Percentiles rank a stretch among this genome's conserved stretches.
phyloP scores from a whole-genome alignment of 2,329 filamentous ascomycete genomes.

The Alternaria sp. region DNA sequence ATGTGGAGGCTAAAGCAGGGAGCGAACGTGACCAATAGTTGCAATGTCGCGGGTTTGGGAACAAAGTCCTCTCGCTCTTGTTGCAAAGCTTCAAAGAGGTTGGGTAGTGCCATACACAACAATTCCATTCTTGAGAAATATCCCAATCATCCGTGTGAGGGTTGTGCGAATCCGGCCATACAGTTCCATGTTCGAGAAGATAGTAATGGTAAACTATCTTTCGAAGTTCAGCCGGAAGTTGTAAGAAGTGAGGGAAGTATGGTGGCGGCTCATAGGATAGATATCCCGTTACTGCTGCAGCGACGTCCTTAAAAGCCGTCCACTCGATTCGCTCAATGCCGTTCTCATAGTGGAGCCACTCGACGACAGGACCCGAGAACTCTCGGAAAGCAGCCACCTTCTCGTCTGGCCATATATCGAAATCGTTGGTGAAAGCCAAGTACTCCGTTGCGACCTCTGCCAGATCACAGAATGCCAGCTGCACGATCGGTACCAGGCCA shows the following conservation, averaged over 20 bases:
- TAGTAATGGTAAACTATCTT: not conserved
- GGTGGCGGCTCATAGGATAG: not conserved
- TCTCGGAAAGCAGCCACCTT: not conserved
- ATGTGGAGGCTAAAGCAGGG: too few relatives aligned
- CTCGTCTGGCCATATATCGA: not conserved
- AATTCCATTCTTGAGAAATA: too few relatives aligned
- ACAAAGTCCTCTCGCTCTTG: too few relatives aligned
- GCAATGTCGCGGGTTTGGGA: too few relatives aligned
- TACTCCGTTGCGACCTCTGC: too few relatives aligned
- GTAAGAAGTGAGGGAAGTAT: not conserved
- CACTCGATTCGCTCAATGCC: not conserved
- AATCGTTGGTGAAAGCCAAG: not conserved
- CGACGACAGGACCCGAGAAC: not conserved
- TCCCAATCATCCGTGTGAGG: too few relatives aligned
- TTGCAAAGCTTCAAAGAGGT: too few relatives aligned
- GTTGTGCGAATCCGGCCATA: too few relatives aligned
- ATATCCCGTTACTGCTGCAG: not conserved
- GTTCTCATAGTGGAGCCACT: not conserved
- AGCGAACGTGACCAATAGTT: too few relatives aligned
- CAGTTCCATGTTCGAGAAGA: not conserved
- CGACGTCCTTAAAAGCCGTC: not conserved
- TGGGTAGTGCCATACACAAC: too few relatives aligned
- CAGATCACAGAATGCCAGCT: not conserved
- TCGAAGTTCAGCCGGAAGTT: not conserved
- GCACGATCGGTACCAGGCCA: fast-evolving